phyloP scores from a whole-genome alignment of 2,329 filamentous ascomycete genomes.

The Ophiostoma pallidulum region DNA sequence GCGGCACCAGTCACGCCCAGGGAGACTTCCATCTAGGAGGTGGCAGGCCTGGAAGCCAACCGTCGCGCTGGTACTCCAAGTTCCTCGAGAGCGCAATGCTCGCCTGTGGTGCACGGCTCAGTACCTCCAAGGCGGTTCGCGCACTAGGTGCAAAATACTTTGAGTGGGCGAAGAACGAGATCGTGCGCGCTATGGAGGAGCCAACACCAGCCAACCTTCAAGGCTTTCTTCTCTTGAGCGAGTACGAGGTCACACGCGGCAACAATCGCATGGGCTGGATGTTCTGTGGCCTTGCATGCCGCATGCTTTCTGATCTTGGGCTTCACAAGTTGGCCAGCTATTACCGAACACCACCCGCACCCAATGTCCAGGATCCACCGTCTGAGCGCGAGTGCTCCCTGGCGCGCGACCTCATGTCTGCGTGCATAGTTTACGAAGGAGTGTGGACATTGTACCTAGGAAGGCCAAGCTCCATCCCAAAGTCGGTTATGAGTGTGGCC shows the following conservation, averaged over 20 bases:
- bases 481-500: slow-evolving; percentile 1
- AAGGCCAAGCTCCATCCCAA: slow-evolving; percentile 8
- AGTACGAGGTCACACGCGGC: slow-evolving; percentile 10
- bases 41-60: background rate
- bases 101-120: slow-evolving; percentile 8
- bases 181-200: slow-evolving; percentile 4
- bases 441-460: slow-evolving; percentile 12
- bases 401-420: slow-evolving; percentile 4
- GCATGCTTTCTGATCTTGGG: slow-evolving; percentile 9
- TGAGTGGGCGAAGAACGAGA: slow-evolving; percentile 5
- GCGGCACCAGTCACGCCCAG: too few relatives aligned
- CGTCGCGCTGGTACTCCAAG: slow-evolving; percentile 5
- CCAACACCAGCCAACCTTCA: slow-evolving; percentile 9
- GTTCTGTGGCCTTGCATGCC: slow-evolving; percentile 9
- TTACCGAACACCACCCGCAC: background rate
- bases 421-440: slow-evolving; percentile 8
- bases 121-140: slow-evolving; percentile 6
- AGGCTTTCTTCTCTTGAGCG: slow-evolving; percentile 8
- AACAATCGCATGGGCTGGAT: slow-evolving; percentile 10
- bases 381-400: slow-evolving; percentile 1
- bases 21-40: too few relatives aligned
- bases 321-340: slow-evolving; percentile 8
- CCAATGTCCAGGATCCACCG: background rate
- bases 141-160: slow-evolving; percentile 5
- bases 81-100: slow-evolving; percentile 10